Evolutionary conservation across 2,329 filamentous ascomycete genomes (phyloP), one percentile per base, ranked within the genome.

Genomic region (Penicillium fuscoglaucum): DNA sequence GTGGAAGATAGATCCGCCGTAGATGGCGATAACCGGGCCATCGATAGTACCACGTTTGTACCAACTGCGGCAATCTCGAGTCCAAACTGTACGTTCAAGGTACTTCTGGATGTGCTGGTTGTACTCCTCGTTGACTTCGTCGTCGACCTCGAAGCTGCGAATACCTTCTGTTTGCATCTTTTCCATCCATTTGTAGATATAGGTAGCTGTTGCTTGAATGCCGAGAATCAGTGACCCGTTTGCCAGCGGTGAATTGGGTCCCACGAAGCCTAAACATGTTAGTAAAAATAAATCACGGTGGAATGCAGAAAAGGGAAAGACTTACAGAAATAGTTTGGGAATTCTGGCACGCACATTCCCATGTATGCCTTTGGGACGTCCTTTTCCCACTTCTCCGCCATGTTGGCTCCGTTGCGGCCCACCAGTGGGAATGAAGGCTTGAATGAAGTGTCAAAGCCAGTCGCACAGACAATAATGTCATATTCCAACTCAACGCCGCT

Each of bases 1-100:
- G 37, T 62, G 61, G 46, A 62, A 59, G 31, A 56, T 51, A 1
- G 58, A 55, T 8, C 61, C 58, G 2, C 66, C 65, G 58, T 68
- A 80, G 72, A 41, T 81, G 71, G 65, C 79, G 79, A 24, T 79
- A 24, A 84, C 81, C 1, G 78, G 77, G 0, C 79, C 81, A 35
- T 78, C 72, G 9, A 66, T 68, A 10, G 64, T 71, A 9, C 77
- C 79, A 21, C 75, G 73, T 69, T 83, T 55, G 9, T 49, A 49
- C 53, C 53, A 55, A 26, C 33, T 40, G 24, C 37, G 44, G 4
- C 53, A 55, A 4, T 33, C 21, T 13, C 33, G 17, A 33, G 45
- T 49, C 31, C 33, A 55, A 7, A 55, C 45, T 15, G 53, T 55
- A 17, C 37, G 31, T 19, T 49, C 29, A 28, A 55, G 45, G 17